Conservation (phyloP, 352 stramenopile species). For the Phytophthora pistaciae region DNA sequence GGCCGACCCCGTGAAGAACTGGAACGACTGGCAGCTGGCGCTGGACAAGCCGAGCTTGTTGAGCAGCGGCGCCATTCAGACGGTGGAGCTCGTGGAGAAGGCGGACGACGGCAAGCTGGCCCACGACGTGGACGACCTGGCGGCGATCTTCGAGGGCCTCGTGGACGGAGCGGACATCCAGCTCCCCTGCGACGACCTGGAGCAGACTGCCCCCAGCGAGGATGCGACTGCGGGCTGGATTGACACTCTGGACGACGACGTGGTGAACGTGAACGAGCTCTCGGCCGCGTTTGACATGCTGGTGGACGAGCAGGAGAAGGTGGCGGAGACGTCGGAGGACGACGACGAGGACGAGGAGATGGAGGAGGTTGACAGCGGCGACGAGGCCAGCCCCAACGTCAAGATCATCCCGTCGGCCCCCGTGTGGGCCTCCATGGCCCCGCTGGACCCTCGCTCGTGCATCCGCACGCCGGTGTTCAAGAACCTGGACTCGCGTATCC, state of each 20-base stretch:
- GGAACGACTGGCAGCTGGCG: constrained; percentile 57
- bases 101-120: constrained; percentile 77
- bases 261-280: constrained; percentile 78
- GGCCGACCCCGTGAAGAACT: constrained; percentile 52
- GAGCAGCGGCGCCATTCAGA: constrained; percentile 28
- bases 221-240: constrained; percentile 60
- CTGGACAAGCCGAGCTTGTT: constrained; percentile 51
- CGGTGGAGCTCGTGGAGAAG: constrained; percentile 64
- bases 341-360: constrained; percentile 55
- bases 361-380: constrained; percentile 46
- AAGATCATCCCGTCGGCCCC: constrained; percentile 65
- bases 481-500: constrained; percentile 83
- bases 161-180: constrained; percentile 68
- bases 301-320: constrained; percentile 54
- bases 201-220: constrained; percentile 24
- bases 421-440: constrained; percentile 59
- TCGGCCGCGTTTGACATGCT: constrained; percentile 73
- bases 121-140: constrained; percentile 80
- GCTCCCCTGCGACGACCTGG: constrained; percentile 63
- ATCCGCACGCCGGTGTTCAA: constrained; percentile 84
- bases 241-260: constrained; percentile 69
- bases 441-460: constrained; percentile 78
- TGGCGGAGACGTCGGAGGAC: constrained; percentile 36
- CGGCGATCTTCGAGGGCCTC: constrained; percentile 78
- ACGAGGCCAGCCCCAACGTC: constrained; percentile 30